Evolutionary conservation across 768 basidiomycete species (phyloP), one percentile per base, ranked within the genome.

Genomic region (Trametes maxima): DNA sequence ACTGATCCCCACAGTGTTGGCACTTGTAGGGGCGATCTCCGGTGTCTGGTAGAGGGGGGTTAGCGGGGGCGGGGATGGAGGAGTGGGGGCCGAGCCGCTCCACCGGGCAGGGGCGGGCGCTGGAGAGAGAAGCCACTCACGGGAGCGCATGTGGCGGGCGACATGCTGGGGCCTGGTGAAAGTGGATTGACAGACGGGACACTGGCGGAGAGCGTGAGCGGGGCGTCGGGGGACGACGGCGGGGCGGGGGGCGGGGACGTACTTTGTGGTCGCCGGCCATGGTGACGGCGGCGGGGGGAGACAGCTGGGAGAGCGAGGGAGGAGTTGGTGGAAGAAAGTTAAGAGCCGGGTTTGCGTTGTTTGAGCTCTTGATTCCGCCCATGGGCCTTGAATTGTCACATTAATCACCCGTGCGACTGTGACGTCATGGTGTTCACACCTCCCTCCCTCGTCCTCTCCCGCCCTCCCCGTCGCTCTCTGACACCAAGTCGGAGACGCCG

Each of bases 111-210:
- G 56, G 54, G 61, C 54, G 50, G 62, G 55, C 19, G 45, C 63
- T 64, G 46, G 52, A 43, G 39, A 46, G 56, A 64, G 53, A 54
- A 59, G 39, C 59, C 48, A 86, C 90, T 77, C 78, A 93, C 90
- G 92, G 67, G 90, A 92, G 73, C 92, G 86, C 91, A 94, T 93
- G 75, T 93, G 92, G 51, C 92, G 78, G 0, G 90, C 90, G 48
- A 94, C 92, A 84, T 94, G 92, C 69, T 94, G 92, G 28, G 92
- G 92, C 54, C 92, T 82, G 22, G 92, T 94, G 66, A 94, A 94
- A 0, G 91, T 92, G 0, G 92, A 89, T 64, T 89, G 84, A 73
- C 92, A 94, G 13, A 94, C 91, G 17, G 92, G 87, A 72, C 92
- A 94, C 73, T 88, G 66, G 16, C 53, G 48, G 37, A 36, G 44